These are phyloP conservation scores for Zalerion maritima DNA, from an alignment of 495 filamentous ascomycete species.

Conservation along the genomic window DNA sequence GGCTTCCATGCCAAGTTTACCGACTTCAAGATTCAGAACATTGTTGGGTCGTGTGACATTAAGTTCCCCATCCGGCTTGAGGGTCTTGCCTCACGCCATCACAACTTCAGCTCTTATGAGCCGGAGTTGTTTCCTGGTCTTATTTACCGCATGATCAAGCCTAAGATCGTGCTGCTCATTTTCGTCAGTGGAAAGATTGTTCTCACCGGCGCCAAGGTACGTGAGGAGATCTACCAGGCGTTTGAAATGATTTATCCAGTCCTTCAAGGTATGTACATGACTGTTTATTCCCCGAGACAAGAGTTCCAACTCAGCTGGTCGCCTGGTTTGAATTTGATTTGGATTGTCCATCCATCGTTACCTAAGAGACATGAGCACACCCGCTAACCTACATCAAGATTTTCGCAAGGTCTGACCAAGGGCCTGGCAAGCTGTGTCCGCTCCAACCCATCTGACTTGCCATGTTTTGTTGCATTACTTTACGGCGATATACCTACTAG, in stretches of 20 bases:
- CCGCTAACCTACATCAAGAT: no score
- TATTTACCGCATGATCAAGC: slow-evolving; percentile 99
- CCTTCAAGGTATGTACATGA: slow-evolving; percentile 54
- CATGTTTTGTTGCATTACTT: slow-evolving; percentile 8
- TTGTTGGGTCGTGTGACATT: slow-evolving; percentile 96
- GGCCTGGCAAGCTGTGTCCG: no score
- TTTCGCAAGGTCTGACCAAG: slow-evolving; percentile 42
- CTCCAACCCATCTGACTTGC: no score
- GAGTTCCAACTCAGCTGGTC: no score
- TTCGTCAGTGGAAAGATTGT: slow-evolving; percentile 99
- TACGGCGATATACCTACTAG: slow-evolving; percentile 21
- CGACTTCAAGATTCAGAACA: slow-evolving; percentile 99
- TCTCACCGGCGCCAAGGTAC: slow-evolving; percentile 92
- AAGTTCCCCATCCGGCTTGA: slow-evolving; percentile 98
- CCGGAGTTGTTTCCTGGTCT: slow-evolving; percentile 97
- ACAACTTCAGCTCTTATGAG: slow-evolving; percentile 98
- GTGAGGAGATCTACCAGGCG: slow-evolving; percentile 96
- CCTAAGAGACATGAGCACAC: no score
- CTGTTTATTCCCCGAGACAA: no score
- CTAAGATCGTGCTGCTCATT: slow-evolving; percentile 96
- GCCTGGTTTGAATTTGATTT: no score
- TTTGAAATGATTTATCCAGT: slow-evolving; percentile 99
- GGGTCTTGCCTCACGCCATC: slow-evolving; percentile 87
- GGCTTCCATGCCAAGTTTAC: slow-evolving; percentile 99
- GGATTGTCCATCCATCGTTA: no score